These are phyloP conservation scores for Blastobotrys malaysiensis DNA, from an alignment of 1,139 yeast species.

Conservation along the genomic window DNA sequence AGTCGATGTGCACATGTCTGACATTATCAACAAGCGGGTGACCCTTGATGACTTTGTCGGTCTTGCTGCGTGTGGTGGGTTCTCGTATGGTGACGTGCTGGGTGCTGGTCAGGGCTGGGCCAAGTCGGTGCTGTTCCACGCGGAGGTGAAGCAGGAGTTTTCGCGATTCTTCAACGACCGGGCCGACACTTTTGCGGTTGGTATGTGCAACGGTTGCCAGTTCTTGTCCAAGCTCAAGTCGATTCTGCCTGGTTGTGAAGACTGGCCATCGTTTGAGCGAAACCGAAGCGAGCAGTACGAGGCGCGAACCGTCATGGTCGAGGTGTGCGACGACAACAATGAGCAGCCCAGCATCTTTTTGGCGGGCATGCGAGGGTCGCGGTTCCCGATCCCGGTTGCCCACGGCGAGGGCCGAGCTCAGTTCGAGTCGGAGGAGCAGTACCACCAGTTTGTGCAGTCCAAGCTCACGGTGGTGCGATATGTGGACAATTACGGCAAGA, in stretches of 20 bases:
- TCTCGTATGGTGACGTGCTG: conserved; percentile 96
- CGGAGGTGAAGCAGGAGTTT: conserved; percentile 70
- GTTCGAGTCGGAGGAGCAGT: conserved; percentile 46
- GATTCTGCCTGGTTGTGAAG: conserved; percentile 89
- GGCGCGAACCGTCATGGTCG: conserved; percentile 91
- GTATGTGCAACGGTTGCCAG: conserved; percentile 99
- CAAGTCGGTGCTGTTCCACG: conserved; percentile 87
- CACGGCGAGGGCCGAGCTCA: conserved; percentile 97
- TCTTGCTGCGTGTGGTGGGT: conserved; percentile 98
- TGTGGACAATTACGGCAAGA: conserved; percentile 85
- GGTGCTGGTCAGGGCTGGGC: conserved; percentile 99
- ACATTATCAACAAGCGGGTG: conserved; percentile 68
- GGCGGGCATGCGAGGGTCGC: conserved; percentile 85
- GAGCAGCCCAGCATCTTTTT: conserved; percentile 65
- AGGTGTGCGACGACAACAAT: conserved; percentile 50
- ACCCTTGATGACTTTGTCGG: conserved; percentile 83
- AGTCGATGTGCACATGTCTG: conserved; percentile 96
- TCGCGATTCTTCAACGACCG: conserved; percentile 76
- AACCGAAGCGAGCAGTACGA: conserved; percentile 93
- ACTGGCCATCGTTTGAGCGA: conserved; percentile 96
- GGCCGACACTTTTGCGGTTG: conserved; percentile 92
- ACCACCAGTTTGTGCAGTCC: conserved; percentile 42
- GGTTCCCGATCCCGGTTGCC: conserved; percentile 93
- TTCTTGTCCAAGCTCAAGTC: conserved; percentile 83
- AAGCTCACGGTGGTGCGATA: conserved; percentile 63